These are phyloP conservation scores for Chrysanthemum makinoi DNA, from an alignment of 129 eudicot species.

Conservation along the genomic window DNA sequence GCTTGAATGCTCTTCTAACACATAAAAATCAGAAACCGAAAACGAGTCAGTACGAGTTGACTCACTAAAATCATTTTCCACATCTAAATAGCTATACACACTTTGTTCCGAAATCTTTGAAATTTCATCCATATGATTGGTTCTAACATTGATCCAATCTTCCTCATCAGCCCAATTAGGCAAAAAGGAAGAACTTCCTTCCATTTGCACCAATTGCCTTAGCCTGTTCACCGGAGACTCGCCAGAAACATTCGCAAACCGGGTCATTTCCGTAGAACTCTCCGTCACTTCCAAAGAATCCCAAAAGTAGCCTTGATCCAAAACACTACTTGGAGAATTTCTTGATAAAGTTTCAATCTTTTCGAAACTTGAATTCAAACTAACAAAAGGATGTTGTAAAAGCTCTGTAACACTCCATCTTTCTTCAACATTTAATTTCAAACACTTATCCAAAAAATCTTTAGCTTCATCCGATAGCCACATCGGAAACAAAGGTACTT, in stretches of 20 bases:
- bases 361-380: background rate
- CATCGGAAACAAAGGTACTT: conserved; percentile 47
- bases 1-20: conserved; percentile 17
- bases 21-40: conserved; percentile 7
- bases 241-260: background rate
- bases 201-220: conserved; percentile 33
- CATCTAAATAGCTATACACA: conserved; percentile 14
- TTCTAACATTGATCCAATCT: conserved; percentile 62
- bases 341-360: conserved; percentile 15
- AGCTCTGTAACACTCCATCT: conserved; percentile 59
- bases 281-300: conserved; percentile 40
- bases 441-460: conserved; percentile 59
- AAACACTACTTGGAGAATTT: conserved; percentile 59
- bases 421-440: conserved; percentile 37
- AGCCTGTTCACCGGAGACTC: conserved; percentile 45
- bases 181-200: conserved; percentile 11
- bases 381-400: conserved; percentile 57
- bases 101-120: background rate
- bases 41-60: conserved; percentile 13
- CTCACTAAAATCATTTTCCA: conserved; percentile 21
- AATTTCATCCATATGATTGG: conserved; percentile 27
- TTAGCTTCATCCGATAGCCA: conserved; percentile 44
- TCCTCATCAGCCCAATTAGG: conserved; percentile 50
- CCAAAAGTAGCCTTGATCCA: conserved; percentile 62
- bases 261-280: conserved; percentile 15